phyloP scores from a whole-genome alignment of 2,329 filamentous ascomycete genomes.

The Clonostachys sp. region DNA sequence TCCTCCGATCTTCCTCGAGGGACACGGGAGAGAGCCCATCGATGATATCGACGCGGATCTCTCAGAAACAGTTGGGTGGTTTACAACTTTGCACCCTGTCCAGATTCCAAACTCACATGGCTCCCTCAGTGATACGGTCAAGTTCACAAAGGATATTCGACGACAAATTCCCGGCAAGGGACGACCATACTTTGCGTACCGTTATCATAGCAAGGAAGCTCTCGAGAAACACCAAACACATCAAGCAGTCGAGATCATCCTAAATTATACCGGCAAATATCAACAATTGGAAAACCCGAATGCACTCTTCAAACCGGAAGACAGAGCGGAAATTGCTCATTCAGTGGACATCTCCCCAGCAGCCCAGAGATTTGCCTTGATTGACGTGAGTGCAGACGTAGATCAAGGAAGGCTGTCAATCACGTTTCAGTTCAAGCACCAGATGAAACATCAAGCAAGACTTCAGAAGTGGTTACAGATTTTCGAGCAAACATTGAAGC shows the following conservation, averaged over 20 bases:
- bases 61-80: slow-evolving; percentile 30
- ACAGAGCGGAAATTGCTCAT: slow-evolving; percentile 8
- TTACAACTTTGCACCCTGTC: slow-evolving; percentile 26
- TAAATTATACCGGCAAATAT: slow-evolving; percentile 37
- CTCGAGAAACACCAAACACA: slow-evolving; percentile 21
- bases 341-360: slow-evolving; percentile 9
- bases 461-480: slow-evolving; percentile 36
- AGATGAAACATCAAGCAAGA: slow-evolving; percentile 29
- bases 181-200: slow-evolving; percentile 26
- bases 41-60: slow-evolving; percentile 18
- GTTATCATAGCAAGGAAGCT: slow-evolving; percentile 6
- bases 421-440: slow-evolving; percentile 35
- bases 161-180: slow-evolving; percentile 25
- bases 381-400: slow-evolving; percentile 37
- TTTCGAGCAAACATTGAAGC: slow-evolving; percentile 33
- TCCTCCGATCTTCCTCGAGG: slow-evolving; percentile 23
- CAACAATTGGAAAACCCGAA: slow-evolving; percentile 18
- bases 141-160: slow-evolving; percentile 12
- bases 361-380: slow-evolving; percentile 4
- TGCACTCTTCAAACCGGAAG: slow-evolving; percentile 4
- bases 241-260: slow-evolving; percentile 35
- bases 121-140: slow-evolving; percentile 8
- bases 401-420: slow-evolving; percentile 35
- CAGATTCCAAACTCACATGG: slow-evolving; percentile 5
- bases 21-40: slow-evolving; percentile 27